Percentiles rank a stretch among this genome's conserved stretches.
phyloP scores from a whole-genome alignment of 2,329 filamentous ascomycete genomes.

The Didymella sp. region DNA sequence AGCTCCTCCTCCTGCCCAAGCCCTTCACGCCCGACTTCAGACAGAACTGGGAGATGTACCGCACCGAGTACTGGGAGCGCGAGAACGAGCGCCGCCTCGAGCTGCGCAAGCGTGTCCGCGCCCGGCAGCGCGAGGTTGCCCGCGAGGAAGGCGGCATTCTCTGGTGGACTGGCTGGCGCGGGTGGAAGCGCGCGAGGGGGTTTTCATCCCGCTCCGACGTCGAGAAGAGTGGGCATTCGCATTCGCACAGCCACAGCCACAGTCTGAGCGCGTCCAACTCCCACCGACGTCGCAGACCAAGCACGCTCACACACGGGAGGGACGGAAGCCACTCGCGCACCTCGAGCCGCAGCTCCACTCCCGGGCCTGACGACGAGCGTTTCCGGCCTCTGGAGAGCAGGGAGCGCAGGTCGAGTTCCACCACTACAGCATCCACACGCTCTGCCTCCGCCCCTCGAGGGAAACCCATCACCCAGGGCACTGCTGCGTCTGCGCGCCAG shows the following conservation, averaged over 20 bases:
- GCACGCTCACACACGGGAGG: slow-evolving; percentile 33
- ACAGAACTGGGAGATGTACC: slow-evolving; percentile 95
- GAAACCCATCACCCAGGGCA: slow-evolving; percentile 31
- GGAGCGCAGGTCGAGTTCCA: slow-evolving; percentile 46
- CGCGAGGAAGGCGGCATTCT: slow-evolving; percentile 75
- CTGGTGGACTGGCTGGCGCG: slow-evolving; percentile 84
- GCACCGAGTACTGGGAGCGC: slow-evolving; percentile 94
- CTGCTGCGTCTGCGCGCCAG: slow-evolving; percentile 38
- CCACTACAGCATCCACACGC: slow-evolving; percentile 40
- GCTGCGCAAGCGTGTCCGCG: slow-evolving; percentile 73
- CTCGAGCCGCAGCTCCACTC: slow-evolving; percentile 42
- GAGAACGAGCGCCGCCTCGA: slow-evolving; percentile 88
- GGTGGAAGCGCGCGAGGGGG: slow-evolving; percentile 52
- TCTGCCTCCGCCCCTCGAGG: slow-evolving; percentile 25
- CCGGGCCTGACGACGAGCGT: slow-evolving; percentile 36
- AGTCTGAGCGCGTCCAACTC: slow-evolving; percentile 10
- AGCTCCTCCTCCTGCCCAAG: slow-evolving; percentile 88
- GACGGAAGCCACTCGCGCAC: slow-evolving; percentile 43
- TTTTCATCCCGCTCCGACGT: slow-evolving; percentile 38
- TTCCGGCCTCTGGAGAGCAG: slow-evolving; percentile 31
- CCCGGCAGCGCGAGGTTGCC: slow-evolving; percentile 71
- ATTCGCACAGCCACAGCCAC: slow-evolving; percentile 11
- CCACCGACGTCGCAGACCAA: slow-evolving; percentile 39
- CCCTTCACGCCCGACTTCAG: slow-evolving; percentile 93
- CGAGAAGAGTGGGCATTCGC: slow-evolving; percentile 35